Evolutionary conservation across 768 basidiomycete species (phyloP).

Genomic region (Boletellus ananas): DNA sequence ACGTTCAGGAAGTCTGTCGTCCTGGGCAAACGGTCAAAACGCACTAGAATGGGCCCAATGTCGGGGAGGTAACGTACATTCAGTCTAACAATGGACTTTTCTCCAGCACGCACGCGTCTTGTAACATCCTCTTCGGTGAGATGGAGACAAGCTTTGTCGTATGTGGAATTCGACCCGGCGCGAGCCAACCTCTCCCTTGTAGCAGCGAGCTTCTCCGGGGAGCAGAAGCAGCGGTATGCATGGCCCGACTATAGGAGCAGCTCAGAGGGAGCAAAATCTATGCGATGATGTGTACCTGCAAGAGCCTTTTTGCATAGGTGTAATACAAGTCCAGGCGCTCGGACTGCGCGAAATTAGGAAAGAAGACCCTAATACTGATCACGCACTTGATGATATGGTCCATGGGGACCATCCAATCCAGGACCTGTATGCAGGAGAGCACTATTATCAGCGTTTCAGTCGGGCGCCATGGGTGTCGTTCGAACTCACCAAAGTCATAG

Average conservation of each 20-base stretch:
- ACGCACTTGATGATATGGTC: conserved; percentile 38
- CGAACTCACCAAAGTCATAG: conserved; percentile 75
- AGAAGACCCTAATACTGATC: conserved; percentile 70
- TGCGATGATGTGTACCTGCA: conserved; percentile 52
- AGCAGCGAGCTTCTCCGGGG: conserved; percentile 60
- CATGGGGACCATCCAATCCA: conserved; percentile 66
- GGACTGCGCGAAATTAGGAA: conserved; percentile 53
- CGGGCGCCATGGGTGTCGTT: conserved; percentile 11
- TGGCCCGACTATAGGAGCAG: conserved; percentile 58
- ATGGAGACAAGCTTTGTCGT: conserved; percentile 86
- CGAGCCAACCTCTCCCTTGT: conserved; percentile 70
- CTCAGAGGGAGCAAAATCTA: neutral
- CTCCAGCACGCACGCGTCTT: conserved; percentile 66
- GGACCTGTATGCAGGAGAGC: neutral
- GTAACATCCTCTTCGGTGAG: conserved; percentile 83
- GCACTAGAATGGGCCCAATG: neutral
- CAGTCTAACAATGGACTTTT: conserved; percentile 80
- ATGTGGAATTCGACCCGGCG: conserved; percentile 71
- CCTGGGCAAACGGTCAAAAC: conserved; percentile 37
- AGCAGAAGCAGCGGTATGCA: conserved; percentile 92
- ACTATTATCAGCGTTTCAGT: conserved; percentile 2
- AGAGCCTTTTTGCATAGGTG: conserved; percentile 63
- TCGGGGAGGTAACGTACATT: conserved; percentile 56
- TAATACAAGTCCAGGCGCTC: conserved; percentile 85
- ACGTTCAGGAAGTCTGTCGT: conserved; percentile 51